Percentiles rank a stretch among this genome's conserved stretches.
Evolutionary conservation across 2,329 filamentous ascomycete species (phyloP).

Genomic region (Verticillium dahliae): DNA sequence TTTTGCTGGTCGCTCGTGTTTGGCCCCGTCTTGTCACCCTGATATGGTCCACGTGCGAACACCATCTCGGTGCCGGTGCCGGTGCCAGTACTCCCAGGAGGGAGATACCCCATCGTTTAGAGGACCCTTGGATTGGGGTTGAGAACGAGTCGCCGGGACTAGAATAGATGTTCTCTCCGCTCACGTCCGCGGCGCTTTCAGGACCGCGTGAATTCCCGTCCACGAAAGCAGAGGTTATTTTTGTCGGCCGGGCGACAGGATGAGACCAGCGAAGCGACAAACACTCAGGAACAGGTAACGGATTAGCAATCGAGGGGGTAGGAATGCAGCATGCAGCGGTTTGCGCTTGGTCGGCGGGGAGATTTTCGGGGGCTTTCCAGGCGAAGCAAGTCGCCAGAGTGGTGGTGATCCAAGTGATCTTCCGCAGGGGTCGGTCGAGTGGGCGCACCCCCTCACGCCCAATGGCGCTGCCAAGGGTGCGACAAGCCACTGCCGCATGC

Average conservation of each 20-base stretch:
- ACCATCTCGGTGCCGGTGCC: not conserved
- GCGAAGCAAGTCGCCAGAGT: not conserved
- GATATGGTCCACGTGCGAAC: not conserved
- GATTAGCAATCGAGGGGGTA: not conserved
- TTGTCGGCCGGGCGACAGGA: not conserved
- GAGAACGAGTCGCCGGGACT: not conserved
- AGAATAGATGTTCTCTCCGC: too few species aligned
- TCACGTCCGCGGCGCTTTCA: too few species aligned
- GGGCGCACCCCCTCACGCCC: not conserved
- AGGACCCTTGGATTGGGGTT: not conserved
- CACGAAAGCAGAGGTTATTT: too few species aligned
- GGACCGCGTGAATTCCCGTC: too few species aligned
- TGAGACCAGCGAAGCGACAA: not conserved
- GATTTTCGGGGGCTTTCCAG: not conserved
- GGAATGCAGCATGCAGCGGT: not conserved
- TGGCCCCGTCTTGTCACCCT: not conserved
- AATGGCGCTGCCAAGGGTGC: not conserved
- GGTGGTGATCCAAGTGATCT: not conserved
- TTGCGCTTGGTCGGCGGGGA: not conserved
- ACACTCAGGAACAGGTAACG: too few species aligned
- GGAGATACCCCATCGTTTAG: not conserved
- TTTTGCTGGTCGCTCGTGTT: not conserved
- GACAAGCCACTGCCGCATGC: not conserved
- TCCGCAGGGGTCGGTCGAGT: not conserved
- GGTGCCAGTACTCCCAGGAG: not conserved